Evolutionary conservation across 257 asterid genomes (phyloP), one percentile per base, ranked within the genome.

Genomic region (Fraxinus pennsylvanica): DNA sequence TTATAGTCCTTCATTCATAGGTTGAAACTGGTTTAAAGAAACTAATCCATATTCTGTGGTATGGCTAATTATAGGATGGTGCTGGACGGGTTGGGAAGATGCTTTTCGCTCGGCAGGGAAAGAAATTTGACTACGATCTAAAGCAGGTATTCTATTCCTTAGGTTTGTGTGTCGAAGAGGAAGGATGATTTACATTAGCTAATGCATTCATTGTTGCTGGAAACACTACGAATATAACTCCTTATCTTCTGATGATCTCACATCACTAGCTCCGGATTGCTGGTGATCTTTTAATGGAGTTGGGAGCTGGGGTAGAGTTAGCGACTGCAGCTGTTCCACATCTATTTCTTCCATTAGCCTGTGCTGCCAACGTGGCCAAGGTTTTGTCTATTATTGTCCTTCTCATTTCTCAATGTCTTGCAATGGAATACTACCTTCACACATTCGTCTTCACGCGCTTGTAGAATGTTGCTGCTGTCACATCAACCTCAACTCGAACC

Each of bases 291-390:
- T 81, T 96, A 70, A 92, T 96, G 98, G 97, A 96, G 89, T 85
- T 93, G 66, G 99, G 99, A 83, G 99, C 99, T 86, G 98, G 93
- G 65, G 87, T 93, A 43, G 99, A 96, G 88, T 87, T 96, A 90
- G 97, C 88, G 76, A 96, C 98, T 79, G 91, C 98, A 67, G 92
- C 88, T 76, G 89, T 84, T 78, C 99, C 99, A 1, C 96, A 92
- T 81, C 91, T 92, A 67, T 96, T 93, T 81, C 99, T 96, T 82
- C 98, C 99, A 65, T 77, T 96, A 87, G 99, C 99, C 33, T 96
- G 99, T 84, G 97, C 94, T 74, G 98, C 99, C 83, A 96, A 96
- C 83, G 97, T 96, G 74, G 96, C 92, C 66, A 96, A 96, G 99
- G 98, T 96, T 75, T 74, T 54, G 41, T 71, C 70, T 27, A 68